These are phyloP conservation scores for Artemisia tridentata DNA, from an alignment of 129 eudicot species.

Conservation along the genomic window DNA sequence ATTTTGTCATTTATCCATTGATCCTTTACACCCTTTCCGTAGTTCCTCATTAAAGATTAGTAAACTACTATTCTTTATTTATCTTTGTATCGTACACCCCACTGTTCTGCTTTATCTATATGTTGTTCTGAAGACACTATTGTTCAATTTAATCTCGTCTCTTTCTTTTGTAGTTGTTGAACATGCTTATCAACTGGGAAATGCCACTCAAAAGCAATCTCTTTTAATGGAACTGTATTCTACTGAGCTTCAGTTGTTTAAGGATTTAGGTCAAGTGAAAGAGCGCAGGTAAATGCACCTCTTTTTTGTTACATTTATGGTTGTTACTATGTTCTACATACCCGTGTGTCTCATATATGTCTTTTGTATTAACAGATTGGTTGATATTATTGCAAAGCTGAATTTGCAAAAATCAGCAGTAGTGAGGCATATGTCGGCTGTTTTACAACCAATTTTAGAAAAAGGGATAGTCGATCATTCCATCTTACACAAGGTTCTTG, in stretches of 20 bases:
- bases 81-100: not conserved
- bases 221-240: too few relatives aligned
- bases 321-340: too few relatives aligned
- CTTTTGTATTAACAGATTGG: conserved; percentile 48
- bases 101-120: too few relatives aligned
- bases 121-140: not conserved
- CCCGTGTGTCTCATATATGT: too few relatives aligned
- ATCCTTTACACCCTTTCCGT: not conserved
- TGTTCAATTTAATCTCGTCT: not conserved
- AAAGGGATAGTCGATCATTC: conserved; percentile 96
- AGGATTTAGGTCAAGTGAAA: too few relatives aligned
- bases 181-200: too few relatives aligned
- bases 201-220: too few relatives aligned
- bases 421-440: conserved; percentile 72
- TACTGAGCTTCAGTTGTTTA: too few relatives aligned
- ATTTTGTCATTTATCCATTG: not conserved
- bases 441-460: conserved; percentile 79
- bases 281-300: conserved; percentile 40
- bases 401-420: conserved; percentile 74
- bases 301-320: too few relatives aligned
- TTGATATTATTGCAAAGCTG: conserved; percentile 77
- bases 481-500: conserved; percentile 65
- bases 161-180: too few relatives aligned
- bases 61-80: not conserved
- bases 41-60: too few relatives aligned